Evolutionary conservation across 2,329 filamentous ascomycete genomes (phyloP).

Genomic region (Fusarium coffeatum): DNA sequence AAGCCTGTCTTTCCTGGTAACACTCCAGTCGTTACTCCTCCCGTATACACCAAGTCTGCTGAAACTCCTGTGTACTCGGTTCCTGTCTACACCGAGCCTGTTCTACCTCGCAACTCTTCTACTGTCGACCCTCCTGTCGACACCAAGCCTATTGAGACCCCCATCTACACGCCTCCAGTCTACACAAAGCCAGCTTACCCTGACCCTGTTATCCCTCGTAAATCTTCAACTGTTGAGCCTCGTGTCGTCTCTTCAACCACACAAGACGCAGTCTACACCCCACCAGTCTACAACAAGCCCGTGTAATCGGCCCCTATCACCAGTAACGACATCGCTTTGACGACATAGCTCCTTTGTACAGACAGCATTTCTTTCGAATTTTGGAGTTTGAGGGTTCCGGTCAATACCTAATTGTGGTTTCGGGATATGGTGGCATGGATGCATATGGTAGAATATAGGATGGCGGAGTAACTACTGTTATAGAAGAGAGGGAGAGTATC

Average conservation of each 20-base stretch:
- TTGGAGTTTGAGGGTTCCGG: conserved; percentile 30
- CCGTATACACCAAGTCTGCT: conserved; percentile 6
- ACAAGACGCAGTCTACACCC: conserved; percentile 9
- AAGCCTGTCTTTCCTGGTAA: conserved; percentile 13
- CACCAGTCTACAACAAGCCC: conserved; percentile 27
- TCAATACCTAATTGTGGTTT: conserved; percentile 34
- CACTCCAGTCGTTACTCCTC: conserved; percentile 3
- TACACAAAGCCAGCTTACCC: conserved; percentile 18
- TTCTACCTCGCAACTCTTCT: conserved; percentile 24
- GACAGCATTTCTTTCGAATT: conserved; percentile 21
- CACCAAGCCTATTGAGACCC: conserved; percentile 23
- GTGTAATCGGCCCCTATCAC: conserved; percentile 6
- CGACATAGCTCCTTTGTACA: conserved; percentile 32
- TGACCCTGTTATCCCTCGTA: not conserved
- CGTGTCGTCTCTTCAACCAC: conserved; percentile 2
- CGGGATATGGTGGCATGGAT: conserved; percentile 12
- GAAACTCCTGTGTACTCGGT: conserved; percentile 10
- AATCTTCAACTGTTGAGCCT: conserved; percentile 8
- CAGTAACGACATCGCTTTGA: conserved; percentile 3
- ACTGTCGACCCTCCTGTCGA: conserved; percentile 1
- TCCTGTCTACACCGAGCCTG: conserved; percentile 27
- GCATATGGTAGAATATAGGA: conserved; percentile 13
- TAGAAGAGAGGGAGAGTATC: conserved; percentile 1
- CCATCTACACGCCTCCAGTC: conserved; percentile 26
- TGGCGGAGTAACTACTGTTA: not conserved